phyloP scores from a whole-genome alignment of 2,329 filamentous ascomycete genomes.

The Verticillium nubilum region DNA sequence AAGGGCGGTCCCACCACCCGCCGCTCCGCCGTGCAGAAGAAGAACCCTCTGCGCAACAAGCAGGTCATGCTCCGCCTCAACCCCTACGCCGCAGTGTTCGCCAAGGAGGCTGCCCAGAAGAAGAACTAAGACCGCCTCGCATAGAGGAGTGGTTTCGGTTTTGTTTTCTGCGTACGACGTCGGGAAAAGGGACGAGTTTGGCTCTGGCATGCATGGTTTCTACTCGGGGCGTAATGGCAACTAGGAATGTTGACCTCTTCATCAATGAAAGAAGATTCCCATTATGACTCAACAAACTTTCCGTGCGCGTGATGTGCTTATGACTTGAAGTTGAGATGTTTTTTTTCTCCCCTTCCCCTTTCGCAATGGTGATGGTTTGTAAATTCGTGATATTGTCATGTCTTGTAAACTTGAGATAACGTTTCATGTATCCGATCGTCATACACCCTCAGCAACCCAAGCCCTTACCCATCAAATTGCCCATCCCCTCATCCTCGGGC shows the following conservation, averaged over 20 bases:
- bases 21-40: constrained; percentile 92
- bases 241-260: constrained; percentile 16
- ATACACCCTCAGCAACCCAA: constrained; percentile 18
- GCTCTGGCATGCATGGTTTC: constrained; percentile 16
- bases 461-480: constrained; percentile 21
- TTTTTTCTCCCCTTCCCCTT: no score
- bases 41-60: constrained; percentile 99
- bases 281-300: background rate
- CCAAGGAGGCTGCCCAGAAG: constrained; percentile 63
- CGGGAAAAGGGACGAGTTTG: constrained; percentile 12
- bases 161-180: constrained; percentile 1
- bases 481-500: constrained; percentile 14
- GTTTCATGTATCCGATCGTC: background rate
- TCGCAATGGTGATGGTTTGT: background rate
- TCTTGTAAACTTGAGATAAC: background rate
- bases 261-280: constrained; percentile 16
- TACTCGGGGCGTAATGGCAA: constrained; percentile 15
- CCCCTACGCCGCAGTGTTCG: constrained; percentile 90
- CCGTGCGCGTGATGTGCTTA: background rate
- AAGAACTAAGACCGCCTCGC: constrained; percentile 5
- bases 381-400: background rate
- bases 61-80: constrained; percentile 98
- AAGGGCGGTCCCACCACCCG: constrained; percentile 89
- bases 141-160: background rate
- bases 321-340: no score